These are phyloP conservation scores for Crucihimalaya himalaica DNA, from an alignment of 345 rosid genomes.

Conservation along the genomic window DNA sequence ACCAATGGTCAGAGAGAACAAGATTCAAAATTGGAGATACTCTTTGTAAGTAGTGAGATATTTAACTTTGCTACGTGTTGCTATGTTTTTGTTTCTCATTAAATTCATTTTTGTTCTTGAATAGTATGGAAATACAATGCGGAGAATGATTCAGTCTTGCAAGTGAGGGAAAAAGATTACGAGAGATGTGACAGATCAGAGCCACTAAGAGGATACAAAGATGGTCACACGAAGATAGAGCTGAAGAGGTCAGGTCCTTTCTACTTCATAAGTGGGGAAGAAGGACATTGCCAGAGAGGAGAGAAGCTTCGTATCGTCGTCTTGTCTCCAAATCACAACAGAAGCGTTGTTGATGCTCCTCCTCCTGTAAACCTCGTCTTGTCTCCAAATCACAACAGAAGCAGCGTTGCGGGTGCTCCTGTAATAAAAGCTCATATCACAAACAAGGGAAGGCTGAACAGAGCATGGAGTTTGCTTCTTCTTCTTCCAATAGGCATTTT, in stretches of 20 bases:
- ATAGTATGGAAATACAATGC: conserved; percentile 56
- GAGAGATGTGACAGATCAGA: conserved; percentile 57
- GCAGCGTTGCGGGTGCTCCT: conserved; percentile 19
- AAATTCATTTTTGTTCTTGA: background rate
- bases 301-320: conserved; percentile 63
- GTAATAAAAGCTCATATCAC: background rate
- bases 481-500: conserved; percentile 8
- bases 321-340: conserved; percentile 41
- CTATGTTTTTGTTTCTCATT: conserved; percentile 17
- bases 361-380: conserved; percentile 44
- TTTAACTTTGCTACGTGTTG: background rate
- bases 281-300: conserved; percentile 57
- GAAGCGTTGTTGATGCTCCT: background rate
- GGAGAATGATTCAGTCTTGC: conserved; percentile 57
- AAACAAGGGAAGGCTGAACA: conserved; percentile 18
- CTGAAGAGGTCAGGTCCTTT: conserved; percentile 58
- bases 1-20: conserved; percentile 37
- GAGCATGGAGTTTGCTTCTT: conserved; percentile 2
- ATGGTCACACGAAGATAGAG: conserved; percentile 57
- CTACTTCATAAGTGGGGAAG: conserved; percentile 71
- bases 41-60: conserved; percentile 31
- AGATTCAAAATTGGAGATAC: conserved; percentile 42
- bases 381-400: conserved; percentile 35
- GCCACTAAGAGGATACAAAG: conserved; percentile 58
- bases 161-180: conserved; percentile 54